A percentile compares a stretch with the other conserved stretches of the same genome.
Conservation (phyloP, 768 basidiomycete species). For the Dentipellis sp. region DNA sequence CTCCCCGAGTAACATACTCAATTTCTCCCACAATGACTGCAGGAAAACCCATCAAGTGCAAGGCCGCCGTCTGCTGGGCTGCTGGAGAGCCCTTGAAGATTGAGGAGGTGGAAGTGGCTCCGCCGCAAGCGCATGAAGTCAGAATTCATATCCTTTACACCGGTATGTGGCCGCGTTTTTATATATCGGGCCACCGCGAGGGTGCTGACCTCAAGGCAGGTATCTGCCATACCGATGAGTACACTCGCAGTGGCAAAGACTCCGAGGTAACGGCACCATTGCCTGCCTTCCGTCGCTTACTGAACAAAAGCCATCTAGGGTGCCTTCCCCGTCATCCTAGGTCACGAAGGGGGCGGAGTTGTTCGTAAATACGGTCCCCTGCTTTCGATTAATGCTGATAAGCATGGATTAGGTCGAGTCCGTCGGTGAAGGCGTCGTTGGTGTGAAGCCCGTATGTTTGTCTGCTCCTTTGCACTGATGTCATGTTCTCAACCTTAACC, state of each 20-base stretch:
- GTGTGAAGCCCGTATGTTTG: conserved; percentile 42
- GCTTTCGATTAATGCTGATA: background rate
- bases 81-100: conserved; percentile 79
- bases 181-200: background rate
- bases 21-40: conserved; percentile 30
- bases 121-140: conserved; percentile 86
- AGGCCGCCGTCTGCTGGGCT: conserved; percentile 94
- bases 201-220: conserved; percentile 29
- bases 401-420: conserved; percentile 69
- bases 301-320: conserved; percentile 37
- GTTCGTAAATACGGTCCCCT: conserved; percentile 35
- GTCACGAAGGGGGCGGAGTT: conserved; percentile 90
- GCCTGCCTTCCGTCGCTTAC: conserved; percentile 7
- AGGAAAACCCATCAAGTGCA: conserved; percentile 77
- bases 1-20: conserved; percentile 12
- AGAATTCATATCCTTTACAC: conserved; percentile 89
- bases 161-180: conserved; percentile 34
- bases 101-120: conserved; percentile 91
- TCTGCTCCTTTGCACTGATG: background rate
- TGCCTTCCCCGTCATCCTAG: conserved; percentile 86
- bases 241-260: conserved; percentile 93
- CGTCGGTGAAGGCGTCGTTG: conserved; percentile 93
- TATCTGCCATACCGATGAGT: conserved; percentile 98
- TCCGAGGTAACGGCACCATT: conserved; percentile 55
- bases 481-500: background rate